Conservation (phyloP, 495 filamentous ascomycete species). For the Penicillium daleae region DNA sequence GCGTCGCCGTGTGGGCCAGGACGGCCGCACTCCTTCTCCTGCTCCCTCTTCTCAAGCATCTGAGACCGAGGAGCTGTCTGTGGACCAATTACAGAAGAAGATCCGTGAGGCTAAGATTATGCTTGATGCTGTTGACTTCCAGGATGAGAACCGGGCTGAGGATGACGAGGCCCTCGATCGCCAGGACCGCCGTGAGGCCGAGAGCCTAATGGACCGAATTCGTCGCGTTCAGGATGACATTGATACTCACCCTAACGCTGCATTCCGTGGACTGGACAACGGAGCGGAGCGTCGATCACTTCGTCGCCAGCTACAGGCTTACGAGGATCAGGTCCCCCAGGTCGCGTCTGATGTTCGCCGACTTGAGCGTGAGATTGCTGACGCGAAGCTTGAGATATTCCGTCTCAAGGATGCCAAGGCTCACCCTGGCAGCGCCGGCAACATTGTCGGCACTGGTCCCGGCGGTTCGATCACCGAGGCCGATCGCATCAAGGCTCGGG, state of each 20-base stretch:
- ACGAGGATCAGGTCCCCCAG: slow-evolving; percentile 88
- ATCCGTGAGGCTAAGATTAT: slow-evolving; percentile 94
- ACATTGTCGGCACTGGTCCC: slow-evolving; percentile 90
- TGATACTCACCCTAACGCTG: slow-evolving; percentile 83
- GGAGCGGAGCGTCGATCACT: slow-evolving; percentile 84
- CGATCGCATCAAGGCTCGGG: slow-evolving; percentile 90
- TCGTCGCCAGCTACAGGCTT: slow-evolving; percentile 83
- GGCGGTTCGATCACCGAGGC: slow-evolving; percentile 91
- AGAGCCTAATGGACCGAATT: slow-evolving; percentile 91
- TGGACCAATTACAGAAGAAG: slow-evolving; percentile 90
- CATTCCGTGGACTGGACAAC: slow-evolving; percentile 72
- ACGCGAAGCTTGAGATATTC: slow-evolving; percentile 93
- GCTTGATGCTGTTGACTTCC: slow-evolving; percentile 96
- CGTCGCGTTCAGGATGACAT: slow-evolving; percentile 97
- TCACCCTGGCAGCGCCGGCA: slow-evolving; percentile 78
- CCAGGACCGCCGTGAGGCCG: slow-evolving; percentile 86
- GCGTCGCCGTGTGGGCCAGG: slow-evolving; percentile 77
- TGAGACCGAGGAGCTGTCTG: slow-evolving; percentile 72
- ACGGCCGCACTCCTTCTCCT: slow-evolving; percentile 73
- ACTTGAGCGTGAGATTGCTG: slow-evolving; percentile 89
- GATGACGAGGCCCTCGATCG: slow-evolving; percentile 92
- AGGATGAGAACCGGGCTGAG: slow-evolving; percentile 86
- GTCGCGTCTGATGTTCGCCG: slow-evolving; percentile 89
- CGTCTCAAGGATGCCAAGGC: slow-evolving; percentile 90
- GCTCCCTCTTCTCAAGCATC: slow-evolving; percentile 74